A percentile compares a stretch with the other conserved stretches of the same genome.
phyloP scores from a whole-genome alignment of 257 asterid genomes.

The Dorcoceras hygrometricum region DNA sequence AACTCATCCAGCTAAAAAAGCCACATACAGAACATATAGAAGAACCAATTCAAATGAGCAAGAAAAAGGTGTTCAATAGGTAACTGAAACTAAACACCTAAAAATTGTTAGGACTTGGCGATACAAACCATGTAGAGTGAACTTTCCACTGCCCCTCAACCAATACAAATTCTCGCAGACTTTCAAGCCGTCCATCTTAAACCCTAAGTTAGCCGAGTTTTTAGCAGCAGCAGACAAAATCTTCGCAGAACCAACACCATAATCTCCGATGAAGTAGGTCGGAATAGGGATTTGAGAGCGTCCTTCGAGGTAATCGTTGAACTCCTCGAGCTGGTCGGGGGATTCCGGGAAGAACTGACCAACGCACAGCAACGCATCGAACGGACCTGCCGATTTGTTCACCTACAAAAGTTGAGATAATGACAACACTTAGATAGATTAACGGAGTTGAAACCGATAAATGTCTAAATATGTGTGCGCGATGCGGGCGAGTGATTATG shows the following conservation, averaged over 20 bases:
- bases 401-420: conserved; percentile 51
- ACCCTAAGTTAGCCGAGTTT: conserved; percentile 68
- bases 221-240: conserved; percentile 55
- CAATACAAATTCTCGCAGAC: conserved; percentile 79
- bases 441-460: background rate
- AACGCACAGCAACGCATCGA: conserved; percentile 86
- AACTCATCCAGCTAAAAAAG: background rate
- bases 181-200: conserved; percentile 93
- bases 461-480: background rate
- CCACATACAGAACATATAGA: background rate
- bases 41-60: background rate
- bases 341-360: conserved; percentile 92
- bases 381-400: conserved; percentile 95
- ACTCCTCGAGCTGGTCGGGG: conserved; percentile 67
- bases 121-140: conserved; percentile 63
- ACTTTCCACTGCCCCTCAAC: conserved; percentile 93
- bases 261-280: conserved; percentile 92
- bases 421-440: background rate
- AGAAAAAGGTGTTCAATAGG: background rate
- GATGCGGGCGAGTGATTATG: background rate
- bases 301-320: conserved; percentile 74
- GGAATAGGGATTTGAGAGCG: conserved; percentile 61
- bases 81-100: background rate
- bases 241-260: conserved; percentile 71
- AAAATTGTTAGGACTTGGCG: background rate